These are phyloP conservation scores for Babesia ovata DNA, from an alignment of 169 alveolate genomes.

Conservation along the genomic window DNA sequence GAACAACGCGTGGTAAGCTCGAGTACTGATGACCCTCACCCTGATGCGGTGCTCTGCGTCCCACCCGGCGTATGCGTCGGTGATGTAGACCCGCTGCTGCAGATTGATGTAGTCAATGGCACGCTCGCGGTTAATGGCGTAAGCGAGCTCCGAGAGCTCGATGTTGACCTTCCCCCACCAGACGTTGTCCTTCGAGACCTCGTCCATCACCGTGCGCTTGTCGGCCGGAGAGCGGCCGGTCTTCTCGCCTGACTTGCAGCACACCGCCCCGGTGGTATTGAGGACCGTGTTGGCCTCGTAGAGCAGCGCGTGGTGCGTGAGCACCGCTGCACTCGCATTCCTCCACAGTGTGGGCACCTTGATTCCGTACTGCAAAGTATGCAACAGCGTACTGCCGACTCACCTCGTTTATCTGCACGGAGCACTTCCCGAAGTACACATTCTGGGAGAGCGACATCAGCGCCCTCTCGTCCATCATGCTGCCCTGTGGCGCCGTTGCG, in stretches of 20 bases:
- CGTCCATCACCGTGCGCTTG: slow-evolving; percentile 90
- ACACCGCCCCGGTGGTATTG: slow-evolving; percentile 85
- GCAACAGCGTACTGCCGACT: not conserved
- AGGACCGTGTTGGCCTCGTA: slow-evolving; percentile 79
- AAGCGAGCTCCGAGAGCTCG: slow-evolving; percentile 87
- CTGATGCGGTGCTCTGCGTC: slow-evolving; percentile 89
- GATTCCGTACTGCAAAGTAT: slow-evolving; percentile 47
- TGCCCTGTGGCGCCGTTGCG: not conserved
- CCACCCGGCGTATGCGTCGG: slow-evolving; percentile 98
- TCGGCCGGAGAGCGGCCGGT: slow-evolving; percentile 93
- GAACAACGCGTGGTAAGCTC: slow-evolving; percentile 97
- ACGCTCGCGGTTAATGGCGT: slow-evolving; percentile 86
- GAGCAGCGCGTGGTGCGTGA: slow-evolving; percentile 81
- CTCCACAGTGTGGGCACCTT: slow-evolving; percentile 66
- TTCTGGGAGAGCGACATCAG: slow-evolving; percentile 3
- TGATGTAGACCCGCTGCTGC: slow-evolving; percentile 85
- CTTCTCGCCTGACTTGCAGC: slow-evolving; percentile 82
- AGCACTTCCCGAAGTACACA: slow-evolving; percentile 5
- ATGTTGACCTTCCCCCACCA: slow-evolving; percentile 97
- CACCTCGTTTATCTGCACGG: slow-evolving; percentile 12
- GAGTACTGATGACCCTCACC: slow-evolving; percentile 85
- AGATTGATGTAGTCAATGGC: slow-evolving; percentile 91
- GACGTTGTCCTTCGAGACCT: slow-evolving; percentile 73
- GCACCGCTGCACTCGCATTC: slow-evolving; percentile 69
- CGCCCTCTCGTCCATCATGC: slow-evolving; percentile 12